phyloP scores from a whole-genome alignment of 208 protist genomes.

The Acanthamoeba lenticulata region DNA sequence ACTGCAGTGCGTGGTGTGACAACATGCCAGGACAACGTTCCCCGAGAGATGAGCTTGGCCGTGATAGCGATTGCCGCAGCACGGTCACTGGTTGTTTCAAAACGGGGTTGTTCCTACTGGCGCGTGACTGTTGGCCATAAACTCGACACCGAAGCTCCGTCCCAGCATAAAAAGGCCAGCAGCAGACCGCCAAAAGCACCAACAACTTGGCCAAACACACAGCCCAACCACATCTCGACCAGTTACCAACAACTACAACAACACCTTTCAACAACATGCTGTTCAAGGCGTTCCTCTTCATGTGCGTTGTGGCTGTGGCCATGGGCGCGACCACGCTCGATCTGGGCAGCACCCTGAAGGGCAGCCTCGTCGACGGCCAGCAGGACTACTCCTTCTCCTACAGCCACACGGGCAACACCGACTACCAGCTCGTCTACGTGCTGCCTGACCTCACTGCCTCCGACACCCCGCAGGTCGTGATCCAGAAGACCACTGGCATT shows the following conservation, averaged over 20 bases:
- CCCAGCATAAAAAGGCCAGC: too few species aligned
- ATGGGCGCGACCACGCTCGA: not conserved
- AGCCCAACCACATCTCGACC: not conserved
- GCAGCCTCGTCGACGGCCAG: not conserved
- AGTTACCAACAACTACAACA: too few species aligned
- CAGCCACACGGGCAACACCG: not conserved
- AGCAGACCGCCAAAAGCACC: not conserved
- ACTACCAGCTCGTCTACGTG: not conserved
- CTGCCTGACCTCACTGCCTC: not conserved
- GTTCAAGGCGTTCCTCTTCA: not conserved
- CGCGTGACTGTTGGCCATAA: too few species aligned
- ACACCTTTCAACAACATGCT: too few species aligned
- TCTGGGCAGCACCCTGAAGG: not conserved
- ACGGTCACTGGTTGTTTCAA: too few species aligned
- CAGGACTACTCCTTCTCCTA: not conserved
- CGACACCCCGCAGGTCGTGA: not conserved
- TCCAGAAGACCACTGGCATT: not conserved
- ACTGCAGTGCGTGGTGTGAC: too few species aligned
- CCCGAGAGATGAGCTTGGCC: too few species aligned
- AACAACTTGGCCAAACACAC: not conserved
- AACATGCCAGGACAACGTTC: too few species aligned
- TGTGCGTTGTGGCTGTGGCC: not conserved
- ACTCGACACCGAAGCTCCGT: too few species aligned
- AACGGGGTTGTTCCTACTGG: too few species aligned
- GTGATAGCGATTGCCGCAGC: too few species aligned